A percentile compares a stretch with the other conserved stretches of the same genome.
These are phyloP conservation scores for Pugionium cornutum DNA, from an alignment of 345 rosid species.

Conservation along the genomic window DNA sequence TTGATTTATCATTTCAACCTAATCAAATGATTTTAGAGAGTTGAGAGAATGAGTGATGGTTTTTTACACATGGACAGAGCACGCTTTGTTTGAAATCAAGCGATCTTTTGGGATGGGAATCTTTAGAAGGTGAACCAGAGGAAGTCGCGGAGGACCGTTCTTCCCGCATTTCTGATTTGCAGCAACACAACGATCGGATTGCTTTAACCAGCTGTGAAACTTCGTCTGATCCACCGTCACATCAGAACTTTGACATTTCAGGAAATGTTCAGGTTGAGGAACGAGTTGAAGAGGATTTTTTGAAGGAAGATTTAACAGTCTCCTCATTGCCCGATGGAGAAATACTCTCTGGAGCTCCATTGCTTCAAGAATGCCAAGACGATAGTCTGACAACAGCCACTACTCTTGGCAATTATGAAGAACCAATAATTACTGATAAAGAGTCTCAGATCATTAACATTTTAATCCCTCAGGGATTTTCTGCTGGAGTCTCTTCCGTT, in stretches of 20 bases:
- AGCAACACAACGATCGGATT: neutral
- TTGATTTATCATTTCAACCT: neutral
- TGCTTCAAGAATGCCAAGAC: slow-evolving; percentile 23
- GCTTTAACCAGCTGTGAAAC: slow-evolving; percentile 1
- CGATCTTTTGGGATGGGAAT: slow-evolving; percentile 21
- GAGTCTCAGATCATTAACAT: slow-evolving; percentile 9
- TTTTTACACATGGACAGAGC: slow-evolving; percentile 40
- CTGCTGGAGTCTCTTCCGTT: slow-evolving; percentile 2
- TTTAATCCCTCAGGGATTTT: neutral
- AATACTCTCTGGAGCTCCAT: slow-evolving; percentile 26
- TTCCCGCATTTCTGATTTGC: slow-evolving; percentile 13
- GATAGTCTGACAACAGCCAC: slow-evolving; percentile 28
- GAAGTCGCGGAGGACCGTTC: slow-evolving; percentile 13
- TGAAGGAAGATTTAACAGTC: slow-evolving; percentile 28
- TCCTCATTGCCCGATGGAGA: slow-evolving; percentile 33
- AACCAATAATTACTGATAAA: slow-evolving; percentile 13
- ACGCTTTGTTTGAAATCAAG: slow-evolving; percentile 24
- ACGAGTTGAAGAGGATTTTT: slow-evolving; percentile 15
- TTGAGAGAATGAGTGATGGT: slow-evolving; percentile 3
- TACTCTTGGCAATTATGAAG: slow-evolving; percentile 14
- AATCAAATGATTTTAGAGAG: neutral
- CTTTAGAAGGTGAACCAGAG: slow-evolving; percentile 24
- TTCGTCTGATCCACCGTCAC: slow-evolving; percentile 35
- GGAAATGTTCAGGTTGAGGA: slow-evolving; percentile 31
- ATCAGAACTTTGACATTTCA: slow-evolving; percentile 29